Conservation (phyloP, 2,329 filamentous ascomycete genomes). For the Aureobasidium vineae region DNA sequence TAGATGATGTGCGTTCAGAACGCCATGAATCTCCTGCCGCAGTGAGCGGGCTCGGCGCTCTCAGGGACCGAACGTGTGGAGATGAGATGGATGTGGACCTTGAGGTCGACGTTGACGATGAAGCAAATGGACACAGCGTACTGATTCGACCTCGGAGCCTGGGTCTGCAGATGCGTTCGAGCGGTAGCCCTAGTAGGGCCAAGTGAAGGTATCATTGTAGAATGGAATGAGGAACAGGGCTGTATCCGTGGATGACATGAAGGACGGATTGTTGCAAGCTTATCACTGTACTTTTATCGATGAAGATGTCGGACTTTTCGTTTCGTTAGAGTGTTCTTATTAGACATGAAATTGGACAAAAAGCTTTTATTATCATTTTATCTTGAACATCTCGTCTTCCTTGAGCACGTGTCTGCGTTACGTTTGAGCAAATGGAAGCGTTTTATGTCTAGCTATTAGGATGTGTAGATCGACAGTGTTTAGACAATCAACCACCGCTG, state of each 20-base stretch:
- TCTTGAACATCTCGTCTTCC: neutral
- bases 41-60: slow-evolving; percentile 25
- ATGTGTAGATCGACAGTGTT: neutral
- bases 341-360: slow-evolving; percentile 24
- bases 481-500: slow-evolving; percentile 57
- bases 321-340: slow-evolving; percentile 22
- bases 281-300: slow-evolving; percentile 22
- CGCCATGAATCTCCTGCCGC: slow-evolving; percentile 34
- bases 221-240: neutral
- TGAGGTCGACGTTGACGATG: slow-evolving; percentile 39
- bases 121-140: slow-evolving; percentile 39
- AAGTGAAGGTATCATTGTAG: slow-evolving; percentile 2
- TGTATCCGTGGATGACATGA: neutral
- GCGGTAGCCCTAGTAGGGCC: slow-evolving; percentile 22
- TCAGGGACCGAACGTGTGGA: slow-evolving; percentile 33
- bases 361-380: slow-evolving; percentile 6
- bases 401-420: neutral
- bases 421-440: neutral
- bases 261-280: neutral
- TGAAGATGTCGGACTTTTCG: slow-evolving; percentile 13
- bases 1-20: slow-evolving; percentile 34
- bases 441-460: neutral
- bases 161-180: slow-evolving; percentile 23
- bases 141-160: slow-evolving; percentile 34
- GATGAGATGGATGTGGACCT: slow-evolving; percentile 40